phyloP scores from a whole-genome alignment of 352 stramenopile species.

The Phytophthora pini region DNA sequence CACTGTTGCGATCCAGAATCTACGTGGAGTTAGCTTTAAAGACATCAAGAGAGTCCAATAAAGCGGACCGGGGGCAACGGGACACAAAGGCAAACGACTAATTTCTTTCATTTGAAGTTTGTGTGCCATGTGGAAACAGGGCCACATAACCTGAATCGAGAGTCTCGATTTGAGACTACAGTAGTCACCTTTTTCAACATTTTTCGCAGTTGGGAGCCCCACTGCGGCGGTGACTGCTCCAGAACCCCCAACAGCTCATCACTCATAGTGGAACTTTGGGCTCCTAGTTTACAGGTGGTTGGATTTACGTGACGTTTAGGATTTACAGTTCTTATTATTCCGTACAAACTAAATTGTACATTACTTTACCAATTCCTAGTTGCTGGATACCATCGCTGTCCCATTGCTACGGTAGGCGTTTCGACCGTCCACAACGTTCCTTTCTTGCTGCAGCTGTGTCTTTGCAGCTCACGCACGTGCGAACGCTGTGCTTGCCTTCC shows the following conservation, averaged over 20 bases:
- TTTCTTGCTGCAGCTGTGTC: not conserved
- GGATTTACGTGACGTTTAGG: not conserved
- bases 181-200: too few relatives aligned
- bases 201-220: too few relatives aligned
- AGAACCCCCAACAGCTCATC: not conserved
- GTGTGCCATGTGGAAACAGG: not conserved
- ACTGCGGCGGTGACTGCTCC: too few relatives aligned
- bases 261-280: constrained; percentile 1
- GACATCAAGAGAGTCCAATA: too few relatives aligned
- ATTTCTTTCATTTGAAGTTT: not conserved
- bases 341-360: not conserved
- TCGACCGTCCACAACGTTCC: not conserved
- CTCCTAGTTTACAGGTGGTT: constrained; percentile 5
- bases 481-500: not conserved
- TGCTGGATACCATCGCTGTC: too few relatives aligned
- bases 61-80: too few relatives aligned
- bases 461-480: constrained; percentile 7
- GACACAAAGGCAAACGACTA: too few relatives aligned
- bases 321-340: not conserved
- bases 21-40: not conserved
- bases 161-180: too few relatives aligned
- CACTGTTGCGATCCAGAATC: too few relatives aligned
- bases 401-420: not conserved
- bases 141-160: not conserved
- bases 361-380: not conserved